Base-by-base conservation (phyloP, 2,329 filamentous ascomycete genomes). In the Teratosphaeria viscida region DNA sequence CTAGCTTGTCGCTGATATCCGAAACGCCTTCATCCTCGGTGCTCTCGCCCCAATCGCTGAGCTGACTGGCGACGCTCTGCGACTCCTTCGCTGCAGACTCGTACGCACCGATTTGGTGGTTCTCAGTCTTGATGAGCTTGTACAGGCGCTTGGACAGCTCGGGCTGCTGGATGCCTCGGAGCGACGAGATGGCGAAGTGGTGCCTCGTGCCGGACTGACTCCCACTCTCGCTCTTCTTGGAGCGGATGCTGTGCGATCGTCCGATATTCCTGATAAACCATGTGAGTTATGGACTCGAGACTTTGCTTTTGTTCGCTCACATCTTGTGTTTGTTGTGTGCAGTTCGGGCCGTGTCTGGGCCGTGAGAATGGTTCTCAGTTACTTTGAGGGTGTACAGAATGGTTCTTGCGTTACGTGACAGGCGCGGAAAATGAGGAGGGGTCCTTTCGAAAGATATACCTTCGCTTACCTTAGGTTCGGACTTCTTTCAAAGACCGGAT, bases 31-130 rank as follows among this genome's bases (percentile, higher is more conserved):
- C 90, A 70, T 99, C 94, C 57, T 85, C 83, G 1, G 92, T 96
- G 61, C 89, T 84, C 77, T 97, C 92, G 60, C 94, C 94, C 94
- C 94, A 99, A 67, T 97, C 92, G 7, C 90, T 95, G 53, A 99
- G 84, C 78, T 97, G 92, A 11, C 86, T 85, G 16, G 92, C 94
- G 69, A 97, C 91, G 56, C 85, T 84, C 62, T 90, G 77, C 60
- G 91, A 89, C 78, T 96, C 92, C 61, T 87, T 88, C 55, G 86
- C 90, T 6, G 92, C 94, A 6, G 84, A 78, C 77, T 96, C 90
- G 77, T 96, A 88, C 55, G 89, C 88, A 56, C 82, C 81, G 68
- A 97, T 91, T 39, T 92, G 86, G 71, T 88, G 86, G 79, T 96
- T 97, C 76, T 95, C 88, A 56, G 88, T 89, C 79, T 99, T 99